phyloP scores from a whole-genome alignment of 2,329 filamentous ascomycete genomes.

The Fusarium pseudonygamai region DNA sequence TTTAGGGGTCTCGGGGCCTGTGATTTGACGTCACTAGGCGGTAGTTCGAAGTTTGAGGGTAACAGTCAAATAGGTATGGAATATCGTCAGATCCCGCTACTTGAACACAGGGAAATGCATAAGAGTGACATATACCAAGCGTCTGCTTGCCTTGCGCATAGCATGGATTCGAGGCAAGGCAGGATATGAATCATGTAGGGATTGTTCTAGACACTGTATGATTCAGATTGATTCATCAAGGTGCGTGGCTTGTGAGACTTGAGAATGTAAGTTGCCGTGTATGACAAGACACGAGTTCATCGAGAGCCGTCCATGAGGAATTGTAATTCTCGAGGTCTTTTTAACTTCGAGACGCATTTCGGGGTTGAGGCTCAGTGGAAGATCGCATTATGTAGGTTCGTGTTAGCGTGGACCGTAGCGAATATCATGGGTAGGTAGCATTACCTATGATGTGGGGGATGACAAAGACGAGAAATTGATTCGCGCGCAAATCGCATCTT shows the following conservation, averaged over 20 bases:
- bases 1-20: constrained; percentile 15
- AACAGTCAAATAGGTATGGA: not conserved
- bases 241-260: not conserved
- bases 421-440: not conserved
- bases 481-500: constrained; percentile 18
- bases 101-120: not conserved
- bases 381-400: not conserved
- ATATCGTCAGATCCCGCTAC: not conserved
- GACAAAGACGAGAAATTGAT: constrained; percentile 36
- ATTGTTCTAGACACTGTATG: not conserved
- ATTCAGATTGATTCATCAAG: not conserved
- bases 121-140: too few relatives aligned
- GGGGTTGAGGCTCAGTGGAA: not conserved
- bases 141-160: not conserved
- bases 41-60: not conserved
- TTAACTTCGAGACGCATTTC: not conserved
- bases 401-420: not conserved
- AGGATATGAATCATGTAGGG: not conserved
- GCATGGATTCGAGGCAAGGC: not conserved
- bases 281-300: not conserved
- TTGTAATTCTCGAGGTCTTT: not conserved
- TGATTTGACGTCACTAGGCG: constrained; percentile 24
- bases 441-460: constrained; percentile 9
- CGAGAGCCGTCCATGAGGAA: not conserved
- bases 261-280: not conserved